Base-by-base conservation (phyloP, 169 alveolate genomes). In the Plasmodium sp. region DNA sequence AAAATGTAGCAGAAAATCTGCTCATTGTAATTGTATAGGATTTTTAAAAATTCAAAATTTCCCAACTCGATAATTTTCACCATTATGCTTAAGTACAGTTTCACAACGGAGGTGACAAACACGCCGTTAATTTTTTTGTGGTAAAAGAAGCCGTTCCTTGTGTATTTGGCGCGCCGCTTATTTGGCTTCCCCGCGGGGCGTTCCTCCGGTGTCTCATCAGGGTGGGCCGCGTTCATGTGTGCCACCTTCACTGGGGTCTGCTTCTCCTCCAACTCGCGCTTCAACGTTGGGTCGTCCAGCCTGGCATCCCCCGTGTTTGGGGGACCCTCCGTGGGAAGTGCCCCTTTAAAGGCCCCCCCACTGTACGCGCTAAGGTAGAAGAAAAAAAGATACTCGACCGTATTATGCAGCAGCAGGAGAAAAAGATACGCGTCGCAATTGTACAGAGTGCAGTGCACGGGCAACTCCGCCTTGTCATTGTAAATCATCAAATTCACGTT, bases 1-100 rank as follows among this genome's bases (percentile, higher is more conserved):
- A 91, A 27, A n/a, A 91, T 91, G 75, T 91, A 91, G 18, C 92
- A 81, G 81, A 91, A 91, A 45, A 91, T 62, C 16, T 73, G n/a
- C 33, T 81, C 81, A 45, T 91, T 91, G 34, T 91, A 91, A 81
- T 91, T 91, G 83, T 67, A 91, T 34, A 91, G 56, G 2, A 91
- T 91, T 48, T 91, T 91, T 45, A 91, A 41, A 91, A 71, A 81
- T 72, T 91, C 95, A 45, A 67, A 91, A 48, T 91, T 91, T 10
- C 95, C 95, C 10, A 91, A 34, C 51, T 91, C 95, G 12, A 91
- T 91, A 45, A 91, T 91, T 71, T 91, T 91, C 58, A 91, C 73
- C 6, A 91, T 71, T 71, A 82, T 48, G 75, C 95, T 91, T 81
- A 91, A 33, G 75, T 81, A 91, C 84, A 91, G 45, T 33, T 81